These are phyloP conservation scores for Amanita thiersii DNA, from an alignment of 768 basidiomycete genomes.

Conservation along the genomic window DNA sequence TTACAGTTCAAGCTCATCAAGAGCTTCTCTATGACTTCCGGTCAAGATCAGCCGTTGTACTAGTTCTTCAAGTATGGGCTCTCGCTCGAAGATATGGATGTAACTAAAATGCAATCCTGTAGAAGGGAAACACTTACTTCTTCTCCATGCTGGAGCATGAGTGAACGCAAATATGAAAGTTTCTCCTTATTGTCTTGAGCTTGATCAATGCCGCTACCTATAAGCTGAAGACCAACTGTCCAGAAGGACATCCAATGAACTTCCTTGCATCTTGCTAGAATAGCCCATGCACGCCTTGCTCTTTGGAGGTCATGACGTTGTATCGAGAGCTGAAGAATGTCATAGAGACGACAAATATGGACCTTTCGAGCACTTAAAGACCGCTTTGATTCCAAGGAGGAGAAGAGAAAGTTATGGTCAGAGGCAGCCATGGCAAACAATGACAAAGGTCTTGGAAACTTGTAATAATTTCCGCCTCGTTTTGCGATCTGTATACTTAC, in stretches of 20 bases:
- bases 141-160: constrained; percentile 64
- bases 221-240: constrained; percentile 54
- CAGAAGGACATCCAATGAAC: constrained; percentile 68
- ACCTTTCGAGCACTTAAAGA: constrained; percentile 53
- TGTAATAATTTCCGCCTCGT: constrained; percentile 5
- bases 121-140: constrained; percentile 43
- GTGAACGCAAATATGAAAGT: constrained; percentile 54
- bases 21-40: constrained; percentile 55
- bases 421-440: constrained; percentile 26
- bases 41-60: constrained; percentile 56
- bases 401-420: constrained; percentile 52
- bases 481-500: constrained; percentile 8
- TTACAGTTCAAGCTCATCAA: constrained; percentile 84
- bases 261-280: constrained; percentile 73
- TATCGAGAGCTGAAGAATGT: constrained; percentile 64
- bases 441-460: constrained; percentile 24
- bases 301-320: constrained; percentile 56
- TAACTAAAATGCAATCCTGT: neutral
- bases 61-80: constrained; percentile 68
- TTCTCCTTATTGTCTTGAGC: constrained; percentile 23
- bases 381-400: constrained; percentile 39
- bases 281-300: constrained; percentile 65
- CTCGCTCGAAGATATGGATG: constrained; percentile 41
- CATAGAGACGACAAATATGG: constrained; percentile 68
- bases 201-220: constrained; percentile 26